Base-by-base conservation (phyloP, 352 stramenopile genomes). In the Chrysophaeum taylorii region DNA sequence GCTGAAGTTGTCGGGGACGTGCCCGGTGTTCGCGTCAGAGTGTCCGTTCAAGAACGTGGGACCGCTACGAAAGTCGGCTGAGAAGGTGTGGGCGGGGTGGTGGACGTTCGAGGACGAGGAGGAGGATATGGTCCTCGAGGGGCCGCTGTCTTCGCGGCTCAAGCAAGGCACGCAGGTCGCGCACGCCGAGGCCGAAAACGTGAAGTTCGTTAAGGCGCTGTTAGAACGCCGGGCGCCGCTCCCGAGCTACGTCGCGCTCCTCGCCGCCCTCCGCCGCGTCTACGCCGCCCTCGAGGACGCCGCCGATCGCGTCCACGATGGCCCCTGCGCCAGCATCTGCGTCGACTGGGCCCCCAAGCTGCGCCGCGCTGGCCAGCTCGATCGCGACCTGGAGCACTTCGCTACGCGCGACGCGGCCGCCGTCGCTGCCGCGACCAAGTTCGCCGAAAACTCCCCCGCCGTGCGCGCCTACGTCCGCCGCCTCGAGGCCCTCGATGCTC, bases 201-300 rank as follows among this genome's bases (percentile, higher is more conserved):
- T 92, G 0, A 77, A 85, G 64, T 92, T 92, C 73, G 83, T 92
- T 35, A 77, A 81, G 38, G 81, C 87, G 33, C 89, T 92, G 69
- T 81, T 90, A 63, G 75, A 82, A 42, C 82, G 83, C 14, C 82
- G 81, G 33, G 88, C 90, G 69, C 79, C 86, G 67, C 73, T 81
- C 0, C 71, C 85, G 14, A 38, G 84, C 0, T 92, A 90, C 73
- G 74, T 54, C 31, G 67, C 78, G n/a, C 69, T 90, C 31, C 71
- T 89, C 15, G 74, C 72, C 12, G 78, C 78, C 33, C 67, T 92
- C 12, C 88, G 84, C 72, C 77, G 86, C 66, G 77, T 89, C 0
- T 92, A 92, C 69, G 37, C 60, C 21, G 75, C 70, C 12, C 71
- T 92, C 25, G 85, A 92, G 77, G 36, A 67, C 18, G 73, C 75